Percentiles rank a stretch among this genome's conserved stretches.
phyloP scores from a whole-genome alignment of 164 flowering plant species.

The Liriodendron chinense region DNA sequence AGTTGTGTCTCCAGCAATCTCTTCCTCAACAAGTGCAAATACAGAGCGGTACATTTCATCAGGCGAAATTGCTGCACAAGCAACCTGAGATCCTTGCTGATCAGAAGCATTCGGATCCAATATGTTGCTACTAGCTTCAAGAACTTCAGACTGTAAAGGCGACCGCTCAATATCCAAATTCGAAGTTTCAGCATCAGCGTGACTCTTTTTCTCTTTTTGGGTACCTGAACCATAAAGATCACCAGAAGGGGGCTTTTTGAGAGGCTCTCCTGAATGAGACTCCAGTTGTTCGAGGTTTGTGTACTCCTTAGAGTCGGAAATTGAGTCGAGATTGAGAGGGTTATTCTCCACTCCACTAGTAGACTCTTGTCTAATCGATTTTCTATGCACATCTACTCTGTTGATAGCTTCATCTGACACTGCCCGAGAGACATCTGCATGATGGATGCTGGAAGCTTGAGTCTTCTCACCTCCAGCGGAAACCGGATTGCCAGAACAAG shows the following conservation, averaged over 20 bases:
- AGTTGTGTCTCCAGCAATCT: conserved; percentile 77
- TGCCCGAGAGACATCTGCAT: conserved; percentile 18
- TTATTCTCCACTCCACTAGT: conserved; percentile 16
- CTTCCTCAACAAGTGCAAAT: conserved; percentile 83
- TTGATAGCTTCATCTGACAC: conserved; percentile 30
- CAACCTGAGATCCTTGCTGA: conserved; percentile 44
- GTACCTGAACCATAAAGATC: conserved; percentile 16
- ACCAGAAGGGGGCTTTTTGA: conserved; percentile 3
- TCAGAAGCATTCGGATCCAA: conserved; percentile 42
- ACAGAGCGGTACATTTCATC: conserved; percentile 81
- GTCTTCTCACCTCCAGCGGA: conserved; percentile 26
- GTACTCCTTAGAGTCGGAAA: conserved; percentile 51
- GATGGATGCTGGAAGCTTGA: conserved; percentile 33
- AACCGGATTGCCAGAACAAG: not conserved
- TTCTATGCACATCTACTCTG: conserved; percentile 21
- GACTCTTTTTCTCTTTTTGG: conserved; percentile 20
- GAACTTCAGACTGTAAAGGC: conserved; percentile 33
- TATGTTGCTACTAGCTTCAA: conserved; percentile 26
- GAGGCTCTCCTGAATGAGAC: conserved; percentile 9
- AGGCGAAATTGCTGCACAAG: conserved; percentile 76
- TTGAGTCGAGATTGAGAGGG: conserved; percentile 14
- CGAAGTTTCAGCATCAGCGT: conserved; percentile 25
- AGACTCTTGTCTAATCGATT: conserved; percentile 12
- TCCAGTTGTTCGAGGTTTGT: conserved; percentile 15
- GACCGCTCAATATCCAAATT: conserved; percentile 26